Evolutionary conservation across 768 basidiomycete species (phyloP).

Genomic region (Phlegmacium glaucopus): DNA sequence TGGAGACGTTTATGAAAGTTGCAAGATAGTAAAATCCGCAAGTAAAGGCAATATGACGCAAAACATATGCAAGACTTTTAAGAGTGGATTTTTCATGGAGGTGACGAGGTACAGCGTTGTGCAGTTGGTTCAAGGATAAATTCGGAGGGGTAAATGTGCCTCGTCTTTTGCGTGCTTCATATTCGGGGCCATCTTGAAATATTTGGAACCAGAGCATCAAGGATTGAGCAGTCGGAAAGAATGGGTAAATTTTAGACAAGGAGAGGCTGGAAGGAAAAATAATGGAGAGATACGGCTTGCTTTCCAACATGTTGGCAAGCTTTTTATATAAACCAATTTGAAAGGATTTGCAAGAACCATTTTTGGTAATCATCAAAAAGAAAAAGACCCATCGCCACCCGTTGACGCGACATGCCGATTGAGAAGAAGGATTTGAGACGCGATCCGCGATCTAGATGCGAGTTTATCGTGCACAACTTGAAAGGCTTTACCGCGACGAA

Average conservation of each 20-base stretch:
- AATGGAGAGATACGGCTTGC: neutral
- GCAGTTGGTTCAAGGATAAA: slow-evolving; percentile 41
- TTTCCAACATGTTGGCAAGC: neutral
- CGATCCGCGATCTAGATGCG: slow-evolving; percentile 15
- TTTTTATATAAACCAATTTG: slow-evolving; percentile 7
- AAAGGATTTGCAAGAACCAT: slow-evolving; percentile 8
- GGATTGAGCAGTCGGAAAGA: neutral
- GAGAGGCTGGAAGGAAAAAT: neutral
- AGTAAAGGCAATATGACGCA: slow-evolving; percentile 38
- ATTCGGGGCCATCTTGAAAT: slow-evolving; percentile 48
- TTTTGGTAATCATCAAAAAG: slow-evolving; percentile 1
- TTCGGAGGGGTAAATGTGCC: slow-evolving; percentile 39
- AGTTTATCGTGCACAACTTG: neutral
- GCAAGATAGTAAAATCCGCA: slow-evolving; percentile 37
- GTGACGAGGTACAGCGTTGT: slow-evolving; percentile 43
- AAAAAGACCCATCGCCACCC: neutral
- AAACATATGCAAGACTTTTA: slow-evolving; percentile 41
- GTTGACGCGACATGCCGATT: slow-evolving; percentile 14
- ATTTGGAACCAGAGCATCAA: slow-evolving; percentile 37
- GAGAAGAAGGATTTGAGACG: slow-evolving; percentile 6
- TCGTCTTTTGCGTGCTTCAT: slow-evolving; percentile 35
- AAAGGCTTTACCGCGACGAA: too few species aligned
- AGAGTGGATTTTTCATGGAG: slow-evolving; percentile 43
- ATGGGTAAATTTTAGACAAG: neutral
- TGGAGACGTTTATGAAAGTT: slow-evolving; percentile 12